Base-by-base conservation (phyloP, 2,329 filamentous ascomycete genomes). In the Fusarium sp. region DNA sequence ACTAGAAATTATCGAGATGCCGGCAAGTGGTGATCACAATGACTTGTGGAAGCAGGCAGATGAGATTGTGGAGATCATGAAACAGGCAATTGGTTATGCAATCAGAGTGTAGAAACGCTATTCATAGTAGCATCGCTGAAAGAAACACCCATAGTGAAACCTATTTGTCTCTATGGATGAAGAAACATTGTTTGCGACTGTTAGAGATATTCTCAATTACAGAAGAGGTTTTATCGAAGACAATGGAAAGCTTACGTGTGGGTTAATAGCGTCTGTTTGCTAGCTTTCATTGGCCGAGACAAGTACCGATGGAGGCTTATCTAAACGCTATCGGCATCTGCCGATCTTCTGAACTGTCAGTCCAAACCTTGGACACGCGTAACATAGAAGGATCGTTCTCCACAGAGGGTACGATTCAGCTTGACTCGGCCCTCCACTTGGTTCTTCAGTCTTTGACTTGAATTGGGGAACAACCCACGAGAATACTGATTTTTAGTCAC, bases 1-100 rank as follows among this genome's bases (percentile, higher is more conserved):
- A 0, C 3, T 61, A 2, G 55, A 60, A 4, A 1, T 44, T 3
- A 3, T 61, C 1, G 54, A 60, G 16, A 60, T 59, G 54, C 30
- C 10, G 1, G 58, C 34, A 7, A 21, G 23, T 7, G 55, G 58
- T 12, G 55, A 61, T 19, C 58, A 61, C 1, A 61, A 61, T 13
- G 55, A 61, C 21, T 8, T 60, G 0, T 61, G 58, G 58, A 61
- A 51, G 0, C 26, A 4, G 9, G 37, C 34, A 0, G 28, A 61
- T 16, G 44, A 61, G 8, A 49, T 61, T 1, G 28, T 21, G 3
- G 6, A 44, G 9, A 61, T 61, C 2, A 25, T 59, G 3, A 59
- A 51, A 18, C 4, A 13, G 3, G 58, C 58, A 37, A 12, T 37
- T 37, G 34, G 18, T 12, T n/a, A 37, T 37, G 34, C 10, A 3